Base-by-base conservation (phyloP, 2,329 filamentous ascomycete species). In the Fonsecaea nubica region DNA sequence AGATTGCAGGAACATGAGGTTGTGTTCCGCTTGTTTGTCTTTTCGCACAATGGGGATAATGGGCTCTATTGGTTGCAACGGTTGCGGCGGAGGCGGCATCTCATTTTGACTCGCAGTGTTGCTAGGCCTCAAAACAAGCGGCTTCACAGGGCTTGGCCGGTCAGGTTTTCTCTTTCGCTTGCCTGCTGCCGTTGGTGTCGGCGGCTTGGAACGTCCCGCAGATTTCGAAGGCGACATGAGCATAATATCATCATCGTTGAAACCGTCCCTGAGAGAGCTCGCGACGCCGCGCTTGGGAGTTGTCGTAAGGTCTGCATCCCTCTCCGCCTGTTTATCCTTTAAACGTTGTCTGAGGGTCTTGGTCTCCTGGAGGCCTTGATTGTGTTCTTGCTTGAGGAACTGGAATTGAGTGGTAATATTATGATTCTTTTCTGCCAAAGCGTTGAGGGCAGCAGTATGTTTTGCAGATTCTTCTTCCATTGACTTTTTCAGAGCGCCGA, bases 161-260 rank as follows among this genome's bases (percentile, higher is more conserved):
- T 80, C 80, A 13, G 78, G 71, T 61, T 79, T 77, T 55, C 87
- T 78, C 74, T 89, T 89, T 63, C 87, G 80, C 75, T 89, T 89
- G 8, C 80, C 81, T n/a, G 81, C 80, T 66, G 81, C 82, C 57
- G 82, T 84, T 1, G 87, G 86, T 1, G 86, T 89, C 10, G 77
- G 76, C 52, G 83, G 79, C 73, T 84, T 86, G 5, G 80, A 79
- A 69, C 79, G 81, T 54, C 76, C 71, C 7, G 75, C 76, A 8
- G 81, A 79, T 70, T 83, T 87, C 60, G 82, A 86, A 3, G 86
- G 86, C 2, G 86, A 88, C 0, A 81, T 75, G 68, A 84, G 79
- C 63, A 83, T 76, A 8, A 89, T 81, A 72, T 89, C 86, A 63
- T 85, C 83, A 69, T 89, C 86, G 63, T 89, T 85, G 72, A 90